Evolutionary conservation across 1,284 basidiomycete genomes (phyloP).

Genomic region (Marasmius oreades): DNA sequence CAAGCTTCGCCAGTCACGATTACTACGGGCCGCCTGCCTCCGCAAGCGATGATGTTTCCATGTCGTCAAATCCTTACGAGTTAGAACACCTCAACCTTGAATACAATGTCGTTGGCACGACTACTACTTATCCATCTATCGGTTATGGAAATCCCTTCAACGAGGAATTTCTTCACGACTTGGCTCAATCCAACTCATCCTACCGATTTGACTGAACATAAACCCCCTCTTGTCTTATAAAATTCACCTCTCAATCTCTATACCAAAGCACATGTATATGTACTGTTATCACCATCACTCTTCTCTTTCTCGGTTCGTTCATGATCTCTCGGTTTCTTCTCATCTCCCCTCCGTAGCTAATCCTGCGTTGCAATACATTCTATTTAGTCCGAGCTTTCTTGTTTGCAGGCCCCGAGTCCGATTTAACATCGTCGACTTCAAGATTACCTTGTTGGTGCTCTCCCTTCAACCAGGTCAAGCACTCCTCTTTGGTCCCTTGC

Average conservation of each 20-base stretch:
- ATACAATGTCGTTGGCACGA: no score
- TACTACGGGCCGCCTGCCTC: background rate
- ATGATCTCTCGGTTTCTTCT: no score
- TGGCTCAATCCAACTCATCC: background rate
- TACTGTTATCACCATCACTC: no score
- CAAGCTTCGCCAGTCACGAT: background rate
- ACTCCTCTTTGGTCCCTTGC: slow-evolving; percentile 58
- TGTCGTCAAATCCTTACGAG: background rate
- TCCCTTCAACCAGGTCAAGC: slow-evolving; percentile 62
- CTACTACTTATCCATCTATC: no score
- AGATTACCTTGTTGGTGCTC: slow-evolving; percentile 48
- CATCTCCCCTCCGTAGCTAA: no score
- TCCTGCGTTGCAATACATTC: no score
- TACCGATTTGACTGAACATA: background rate
- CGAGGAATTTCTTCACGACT: background rate
- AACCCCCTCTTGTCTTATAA: background rate
- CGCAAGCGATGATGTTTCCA: background rate
- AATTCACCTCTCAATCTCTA: background rate
- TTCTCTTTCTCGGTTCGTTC: no score
- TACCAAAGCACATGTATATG: background rate
- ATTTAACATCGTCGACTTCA: slow-evolving; percentile 24
- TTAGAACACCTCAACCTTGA: background rate
- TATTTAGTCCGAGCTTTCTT: slow-evolving; percentile 42
- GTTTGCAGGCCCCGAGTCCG: slow-evolving; percentile 27
- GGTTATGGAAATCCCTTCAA: background rate